A percentile compares a stretch with the other conserved stretches of the same genome.
Conservation (phyloP, 164 flowering plant genomes). For the Hamamelis virginiana region DNA sequence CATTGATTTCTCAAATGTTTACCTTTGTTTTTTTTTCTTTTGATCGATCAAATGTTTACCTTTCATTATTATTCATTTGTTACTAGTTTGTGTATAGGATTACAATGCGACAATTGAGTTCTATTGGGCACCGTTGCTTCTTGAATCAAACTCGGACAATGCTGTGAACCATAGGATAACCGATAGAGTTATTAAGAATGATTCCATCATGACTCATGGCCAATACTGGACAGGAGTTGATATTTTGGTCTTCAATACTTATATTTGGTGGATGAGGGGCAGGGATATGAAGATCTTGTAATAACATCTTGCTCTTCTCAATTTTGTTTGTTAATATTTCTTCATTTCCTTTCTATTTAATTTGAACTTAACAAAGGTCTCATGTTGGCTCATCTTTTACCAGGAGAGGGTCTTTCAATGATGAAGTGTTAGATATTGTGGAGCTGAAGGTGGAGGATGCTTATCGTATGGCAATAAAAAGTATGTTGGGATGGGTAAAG, state of each 20-base stretch:
- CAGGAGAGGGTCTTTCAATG: constrained; percentile 60
- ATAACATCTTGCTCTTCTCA: background rate
- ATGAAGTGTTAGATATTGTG: constrained; percentile 43
- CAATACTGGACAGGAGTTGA: constrained; percentile 56
- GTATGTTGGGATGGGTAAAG: constrained; percentile 66
- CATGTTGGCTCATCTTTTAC: background rate
- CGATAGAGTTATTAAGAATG: constrained; percentile 51
- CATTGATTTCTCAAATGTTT: background rate
- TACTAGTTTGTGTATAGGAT: constrained; percentile 39
- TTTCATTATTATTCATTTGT: background rate
- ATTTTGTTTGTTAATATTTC: background rate
- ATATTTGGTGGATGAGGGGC: constrained; percentile 76
- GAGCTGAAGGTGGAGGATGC: constrained; percentile 52
- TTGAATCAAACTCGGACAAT: constrained; percentile 71
- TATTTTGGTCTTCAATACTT: constrained; percentile 60
- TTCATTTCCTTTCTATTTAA: background rate
- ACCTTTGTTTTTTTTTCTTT: background rate
- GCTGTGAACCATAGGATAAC: constrained; percentile 46
- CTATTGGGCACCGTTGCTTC: constrained; percentile 90
- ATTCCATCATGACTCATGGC: constrained; percentile 59
- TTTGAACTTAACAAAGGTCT: background rate
- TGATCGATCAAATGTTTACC: too few relatives aligned
- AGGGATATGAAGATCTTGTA: constrained; percentile 51
- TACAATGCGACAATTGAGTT: constrained; percentile 89
- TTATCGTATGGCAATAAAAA: constrained; percentile 56